Base-by-base conservation (phyloP, 106 monocot species). In the Narthecium ossifragum region DNA sequence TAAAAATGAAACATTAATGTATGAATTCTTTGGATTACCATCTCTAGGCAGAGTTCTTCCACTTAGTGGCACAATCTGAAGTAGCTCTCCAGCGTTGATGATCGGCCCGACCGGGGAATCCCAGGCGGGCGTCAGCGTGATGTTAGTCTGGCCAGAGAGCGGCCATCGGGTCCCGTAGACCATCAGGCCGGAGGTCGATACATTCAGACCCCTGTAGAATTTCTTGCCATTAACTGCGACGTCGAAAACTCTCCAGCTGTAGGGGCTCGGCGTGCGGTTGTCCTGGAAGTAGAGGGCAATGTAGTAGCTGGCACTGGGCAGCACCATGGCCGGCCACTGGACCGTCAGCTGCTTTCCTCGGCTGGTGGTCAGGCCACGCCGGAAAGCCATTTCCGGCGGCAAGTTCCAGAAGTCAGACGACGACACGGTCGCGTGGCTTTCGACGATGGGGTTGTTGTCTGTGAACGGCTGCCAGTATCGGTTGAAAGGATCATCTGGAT, bases 401-500 rank as follows among this genome's bases (percentile, higher is more conserved):
- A 81, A 37, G 72, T 96, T 90, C 90, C 90, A 96, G 62, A 96
- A 84, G n/a, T 83, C 78, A 1, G 70, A 21, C 14, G 86, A 50
- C 29, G 76, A 57, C 17, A 80, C 68, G 54, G 65, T 84, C 18
- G 80, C 63, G 39, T 84, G 69, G 73, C 79, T 70, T 28, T 75
- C 80, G 2, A 80, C 80, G 0, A 76, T 36, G 1, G 80, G 85
- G 45, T 78, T 75, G 25, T 29, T 22, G 53, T 78, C 86, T 4
- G 17, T 39, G 68, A 79, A 90, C 6, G 90, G 63, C 66, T 85
- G 73, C 90, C 86, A 96, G 71, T 73, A 78, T 55, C 94, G 82
- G 76, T 96, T 90, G 90, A 73, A 96, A 24, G 75, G 77, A 74
- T 90, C 94, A 68, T 81, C 90, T 67, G 90, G 90, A 66, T 90